Evolutionary conservation across 1,139 yeast species (phyloP).

Genomic region (Yueomyces sp.): DNA sequence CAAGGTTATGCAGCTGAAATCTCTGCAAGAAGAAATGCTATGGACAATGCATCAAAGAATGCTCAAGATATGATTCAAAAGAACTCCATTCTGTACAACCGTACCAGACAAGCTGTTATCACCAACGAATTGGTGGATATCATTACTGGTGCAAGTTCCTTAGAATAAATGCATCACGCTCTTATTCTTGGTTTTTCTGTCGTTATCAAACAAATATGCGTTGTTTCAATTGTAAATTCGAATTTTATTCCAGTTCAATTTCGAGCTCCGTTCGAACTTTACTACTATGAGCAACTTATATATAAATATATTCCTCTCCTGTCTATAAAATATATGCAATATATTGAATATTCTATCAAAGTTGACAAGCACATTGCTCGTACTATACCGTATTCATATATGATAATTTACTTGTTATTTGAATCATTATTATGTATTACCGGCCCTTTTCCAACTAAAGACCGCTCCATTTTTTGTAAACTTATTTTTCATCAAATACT

Average conservation of each 20-base stretch:
- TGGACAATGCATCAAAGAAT: conserved; percentile 99
- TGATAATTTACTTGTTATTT: too few relatives aligned
- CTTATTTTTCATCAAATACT: too few relatives aligned
- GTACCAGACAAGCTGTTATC: conserved; percentile 99
- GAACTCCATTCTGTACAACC: conserved; percentile 94
- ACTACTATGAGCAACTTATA: too few relatives aligned
- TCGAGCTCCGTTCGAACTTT: not conserved
- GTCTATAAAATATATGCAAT: too few relatives aligned
- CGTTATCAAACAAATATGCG: too few relatives aligned
- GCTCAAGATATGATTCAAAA: conserved; percentile 97
- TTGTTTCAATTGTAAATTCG: not conserved
- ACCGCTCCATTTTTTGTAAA: too few relatives aligned
- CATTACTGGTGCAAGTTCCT: conserved; percentile 98
- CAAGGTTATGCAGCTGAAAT: conserved; percentile 98
- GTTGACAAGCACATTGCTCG: too few relatives aligned
- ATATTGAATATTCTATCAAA: too few relatives aligned
- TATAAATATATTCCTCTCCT: too few relatives aligned
- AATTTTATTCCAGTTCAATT: not conserved
- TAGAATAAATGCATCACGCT: conserved; percentile 39
- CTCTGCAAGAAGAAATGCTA: conserved; percentile 98
- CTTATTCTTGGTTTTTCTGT: conserved; percentile 1
- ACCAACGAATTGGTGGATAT: conserved; percentile 99
- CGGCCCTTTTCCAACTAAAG: too few relatives aligned
- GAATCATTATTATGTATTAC: too few relatives aligned
- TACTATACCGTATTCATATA: too few relatives aligned